Conservation (phyloP, 1,284 basidiomycete genomes). For the Tilletiaria anomala region DNA sequence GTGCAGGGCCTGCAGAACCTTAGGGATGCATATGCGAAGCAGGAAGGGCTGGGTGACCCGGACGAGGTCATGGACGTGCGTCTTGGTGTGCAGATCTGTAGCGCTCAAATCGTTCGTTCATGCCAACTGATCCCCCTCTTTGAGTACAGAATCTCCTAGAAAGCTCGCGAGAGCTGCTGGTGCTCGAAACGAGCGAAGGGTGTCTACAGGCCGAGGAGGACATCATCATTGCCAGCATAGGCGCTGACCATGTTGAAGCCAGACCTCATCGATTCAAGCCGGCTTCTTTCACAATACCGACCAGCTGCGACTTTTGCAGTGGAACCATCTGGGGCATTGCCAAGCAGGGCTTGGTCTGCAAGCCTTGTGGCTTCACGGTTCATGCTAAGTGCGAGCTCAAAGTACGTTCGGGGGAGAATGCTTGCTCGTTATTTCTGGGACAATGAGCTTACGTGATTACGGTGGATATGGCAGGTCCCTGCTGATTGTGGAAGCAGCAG, state of each 20-base stretch:
- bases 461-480: constrained; percentile 4
- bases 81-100: neutral
- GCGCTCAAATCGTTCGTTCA: neutral
- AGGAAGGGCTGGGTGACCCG: constrained; percentile 13
- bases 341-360: constrained; percentile 17
- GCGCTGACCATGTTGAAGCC: constrained; percentile 14
- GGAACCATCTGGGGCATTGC: constrained; percentile 23
- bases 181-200: constrained; percentile 12
- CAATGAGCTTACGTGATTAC: neutral
- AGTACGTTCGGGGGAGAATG: no score
- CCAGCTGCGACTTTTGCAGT: constrained; percentile 18
- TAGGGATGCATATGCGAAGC: constrained; percentile 13
- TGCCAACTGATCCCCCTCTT: no score
- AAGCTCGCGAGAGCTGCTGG: constrained; percentile 5
- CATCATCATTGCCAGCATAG: constrained; percentile 10
- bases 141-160: constrained; percentile 17
- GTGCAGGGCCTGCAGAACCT: constrained; percentile 15
- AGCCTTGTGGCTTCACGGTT: constrained; percentile 22
- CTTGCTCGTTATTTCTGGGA: no score
- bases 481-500: constrained; percentile 11
- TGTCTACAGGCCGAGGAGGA: constrained; percentile 14
- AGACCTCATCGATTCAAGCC: constrained; percentile 24
- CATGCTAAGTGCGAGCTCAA: constrained; percentile 29
- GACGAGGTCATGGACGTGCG: constrained; percentile 19
- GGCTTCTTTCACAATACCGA: constrained; percentile 19